Evolutionary conservation across 257 asterid genomes (phyloP).

Genomic region (Ilex asprella): DNA sequence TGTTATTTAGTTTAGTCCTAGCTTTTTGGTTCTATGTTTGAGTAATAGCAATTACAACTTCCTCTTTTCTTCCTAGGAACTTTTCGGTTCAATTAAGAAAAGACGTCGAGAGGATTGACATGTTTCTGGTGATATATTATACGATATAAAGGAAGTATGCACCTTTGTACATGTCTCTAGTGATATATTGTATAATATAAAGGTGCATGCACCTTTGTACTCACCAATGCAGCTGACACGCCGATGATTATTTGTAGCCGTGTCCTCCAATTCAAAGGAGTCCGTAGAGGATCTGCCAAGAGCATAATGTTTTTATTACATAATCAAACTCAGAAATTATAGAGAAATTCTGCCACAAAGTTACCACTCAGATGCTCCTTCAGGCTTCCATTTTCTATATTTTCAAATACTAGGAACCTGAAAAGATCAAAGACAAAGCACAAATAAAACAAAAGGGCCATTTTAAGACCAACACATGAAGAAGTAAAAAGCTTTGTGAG

Average conservation of each 20-base stretch:
- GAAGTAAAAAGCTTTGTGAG: not conserved
- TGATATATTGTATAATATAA: not conserved
- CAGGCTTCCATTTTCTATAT: slow-evolving; percentile 69
- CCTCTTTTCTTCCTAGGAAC: too few species aligned
- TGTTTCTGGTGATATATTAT: too few species aligned
- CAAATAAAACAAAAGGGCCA: too few species aligned
- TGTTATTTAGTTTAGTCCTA: too few species aligned
- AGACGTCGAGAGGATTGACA: too few species aligned
- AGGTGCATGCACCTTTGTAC: slow-evolving; percentile 13
- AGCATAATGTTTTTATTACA: slow-evolving; percentile 8
- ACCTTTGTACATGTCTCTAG: not conserved
- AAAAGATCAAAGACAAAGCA: not conserved
- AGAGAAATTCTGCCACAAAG: slow-evolving; percentile 4
- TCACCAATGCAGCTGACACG: slow-evolving; percentile 86
- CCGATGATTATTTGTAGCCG: slow-evolving; percentile 71
- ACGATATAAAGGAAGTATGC: not conserved
- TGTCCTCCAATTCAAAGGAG: slow-evolving; percentile 90
- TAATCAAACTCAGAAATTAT: slow-evolving; percentile 1
- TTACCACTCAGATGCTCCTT: slow-evolving; percentile 80
- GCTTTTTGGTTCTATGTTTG: too few species aligned
- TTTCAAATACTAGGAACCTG: slow-evolving; percentile 76
- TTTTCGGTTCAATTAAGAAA: too few species aligned
- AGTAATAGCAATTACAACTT: too few species aligned
- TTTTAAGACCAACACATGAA: not conserved
- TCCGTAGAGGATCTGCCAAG: slow-evolving; percentile 72